phyloP scores from a whole-genome alignment of 192 early-diverging fungal species.

The Umbelopsis sp. region DNA sequence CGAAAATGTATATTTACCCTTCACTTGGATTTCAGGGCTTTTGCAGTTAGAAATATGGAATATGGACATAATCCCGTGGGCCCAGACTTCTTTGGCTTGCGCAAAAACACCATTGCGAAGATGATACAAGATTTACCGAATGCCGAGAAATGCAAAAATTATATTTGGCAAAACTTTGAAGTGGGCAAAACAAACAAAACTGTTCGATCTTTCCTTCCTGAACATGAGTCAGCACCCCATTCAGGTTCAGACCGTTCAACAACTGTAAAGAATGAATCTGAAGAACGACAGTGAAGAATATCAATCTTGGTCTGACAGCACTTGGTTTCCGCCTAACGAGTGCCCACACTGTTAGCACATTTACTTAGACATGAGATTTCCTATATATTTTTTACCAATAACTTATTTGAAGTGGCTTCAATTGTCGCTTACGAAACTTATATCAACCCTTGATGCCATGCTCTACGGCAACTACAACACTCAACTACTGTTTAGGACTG shows the following conservation, averaged over 20 bases:
- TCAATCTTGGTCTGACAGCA: too few relatives aligned
- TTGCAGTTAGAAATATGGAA: conserved; percentile 78
- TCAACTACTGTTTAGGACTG: too few relatives aligned
- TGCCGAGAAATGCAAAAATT: conserved; percentile 74
- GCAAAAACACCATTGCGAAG: conserved; percentile 81
- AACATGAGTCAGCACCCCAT: background rate
- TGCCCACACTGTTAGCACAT: background rate
- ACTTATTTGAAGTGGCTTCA: too few relatives aligned
- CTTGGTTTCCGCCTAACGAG: too few relatives aligned
- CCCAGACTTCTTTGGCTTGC: conserved; percentile 92
- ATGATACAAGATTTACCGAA: conserved; percentile 91
- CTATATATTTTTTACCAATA: too few relatives aligned
- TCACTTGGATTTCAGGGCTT: conserved; percentile 51
- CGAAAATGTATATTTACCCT: background rate
- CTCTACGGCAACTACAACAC: too few relatives aligned
- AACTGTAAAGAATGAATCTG: background rate
- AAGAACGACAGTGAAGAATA: background rate
- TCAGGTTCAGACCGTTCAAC: background rate
- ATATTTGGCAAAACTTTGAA: conserved; percentile 71
- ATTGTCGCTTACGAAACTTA: too few relatives aligned
- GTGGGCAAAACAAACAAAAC: conserved; percentile 28
- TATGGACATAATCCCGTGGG: conserved; percentile 82
- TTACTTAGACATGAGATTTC: background rate
- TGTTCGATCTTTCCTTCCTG: conserved; percentile 7
- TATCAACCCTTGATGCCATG: too few relatives aligned